These are phyloP conservation scores for Penicillium sp. DNA, from an alignment of 2,329 filamentous ascomycete genomes.

Conservation along the genomic window DNA sequence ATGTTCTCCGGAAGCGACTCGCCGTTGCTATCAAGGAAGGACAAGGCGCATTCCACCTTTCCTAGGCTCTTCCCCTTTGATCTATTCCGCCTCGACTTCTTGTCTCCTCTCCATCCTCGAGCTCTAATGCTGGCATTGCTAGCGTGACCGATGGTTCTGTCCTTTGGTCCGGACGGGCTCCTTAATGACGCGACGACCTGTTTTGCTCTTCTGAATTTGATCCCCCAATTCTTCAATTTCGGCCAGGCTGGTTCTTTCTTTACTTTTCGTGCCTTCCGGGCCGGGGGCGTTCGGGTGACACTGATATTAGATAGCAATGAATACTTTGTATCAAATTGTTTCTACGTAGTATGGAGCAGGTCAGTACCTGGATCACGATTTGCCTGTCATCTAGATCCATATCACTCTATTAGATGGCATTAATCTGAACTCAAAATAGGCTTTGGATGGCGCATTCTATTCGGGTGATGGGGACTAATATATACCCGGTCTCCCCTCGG, in stretches of 20 bases:
- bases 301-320: constrained; percentile 27
- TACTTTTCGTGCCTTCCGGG: constrained; percentile 14
- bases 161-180: constrained; percentile 4
- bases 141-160: constrained; percentile 4
- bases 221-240: constrained; percentile 16
- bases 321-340: constrained; percentile 4
- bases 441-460: too few relatives aligned
- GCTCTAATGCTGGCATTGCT: constrained; percentile 8
- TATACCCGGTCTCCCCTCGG: too few relatives aligned
- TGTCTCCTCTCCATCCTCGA: constrained; percentile 1
- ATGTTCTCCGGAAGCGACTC: constrained; percentile 70
- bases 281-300: constrained; percentile 19
- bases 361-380: too few relatives aligned
- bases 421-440: too few relatives aligned
- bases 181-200: constrained; percentile 19
- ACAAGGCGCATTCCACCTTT: constrained; percentile 95
- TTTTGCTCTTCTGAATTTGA: constrained; percentile 13
- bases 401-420: too few relatives aligned
- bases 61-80: constrained; percentile 44
- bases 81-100: background rate
- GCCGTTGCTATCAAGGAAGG: constrained; percentile 86
- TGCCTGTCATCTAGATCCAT: too few relatives aligned
- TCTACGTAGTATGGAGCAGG: constrained; percentile 1
- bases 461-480: too few relatives aligned
- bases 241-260: constrained; percentile 15